Evolutionary conservation across 306 rosid species (phyloP), one percentile per base, ranked within the genome.

Genomic region (Lagenaria siceraria): DNA sequence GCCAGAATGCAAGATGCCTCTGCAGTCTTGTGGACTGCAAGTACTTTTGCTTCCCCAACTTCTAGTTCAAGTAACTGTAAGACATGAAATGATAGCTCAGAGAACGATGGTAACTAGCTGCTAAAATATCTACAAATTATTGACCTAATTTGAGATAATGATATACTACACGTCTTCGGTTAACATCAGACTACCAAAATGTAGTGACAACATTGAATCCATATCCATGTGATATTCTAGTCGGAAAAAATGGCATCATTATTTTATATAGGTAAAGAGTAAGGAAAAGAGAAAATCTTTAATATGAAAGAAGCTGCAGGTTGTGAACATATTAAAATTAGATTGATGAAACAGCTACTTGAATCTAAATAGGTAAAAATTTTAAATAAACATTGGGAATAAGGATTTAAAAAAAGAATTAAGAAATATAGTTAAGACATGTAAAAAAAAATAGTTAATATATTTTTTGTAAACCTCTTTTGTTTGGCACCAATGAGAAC

Each of bases 1-100:
- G 87, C 87, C 78, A 89, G 88, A 85, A 95, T 83, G 84, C 97
- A 89, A 54, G 83, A 82, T 15, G 84, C 90, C 82, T 92, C 96
- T 58, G 89, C 89, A 55, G 90, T 83, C 83, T 89, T 92, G 81
- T 95, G 92, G 72, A 83, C 83, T 59, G 92, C 88, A 83, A 83
- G 77, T 12, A 86, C 80, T 85, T 80, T 95, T 68, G 90, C 96
- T 79, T 88, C 93, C 51, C 84, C 92, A 63, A 88, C 90, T 90
- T 95, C 97, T 74, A 80, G 80, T 80, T 92, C 97, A 71, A 89
- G 85, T 74, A 76, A 64, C 98, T 92, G 89, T n/a, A 24, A 18
- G 58, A 77, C 48, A 29, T 40, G 58, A 19, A 56, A 77, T 58
- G 61, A 71, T 72, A 35, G 38, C 9, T 38, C 22, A 71, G 56